A percentile compares a stretch with the other conserved stretches of the same genome.
These are phyloP conservation scores for Leishmania lainsoni DNA, from an alignment of 208 protist species.

Conservation along the genomic window DNA sequence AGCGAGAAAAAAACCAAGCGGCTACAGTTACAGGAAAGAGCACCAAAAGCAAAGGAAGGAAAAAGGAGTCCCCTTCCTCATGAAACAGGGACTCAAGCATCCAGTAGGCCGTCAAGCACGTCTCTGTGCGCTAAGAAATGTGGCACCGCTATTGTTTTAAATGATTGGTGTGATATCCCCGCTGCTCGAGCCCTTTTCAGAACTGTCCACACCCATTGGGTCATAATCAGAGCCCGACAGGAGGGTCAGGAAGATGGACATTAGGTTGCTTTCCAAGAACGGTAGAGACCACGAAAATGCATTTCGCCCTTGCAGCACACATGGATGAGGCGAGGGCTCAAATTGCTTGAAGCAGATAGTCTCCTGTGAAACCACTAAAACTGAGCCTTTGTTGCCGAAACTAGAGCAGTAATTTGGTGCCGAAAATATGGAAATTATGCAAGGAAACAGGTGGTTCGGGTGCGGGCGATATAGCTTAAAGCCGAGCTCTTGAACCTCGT, in stretches of 20 bases:
- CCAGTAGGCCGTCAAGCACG: background rate
- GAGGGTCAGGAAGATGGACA: slow-evolving; percentile 39
- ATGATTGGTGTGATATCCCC: background rate
- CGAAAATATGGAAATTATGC: slow-evolving; percentile 97
- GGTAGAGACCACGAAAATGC: slow-evolving; percentile 80
- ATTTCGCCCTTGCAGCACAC: slow-evolving; percentile 62
- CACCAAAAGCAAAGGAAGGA: background rate
- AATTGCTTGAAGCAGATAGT: slow-evolving; percentile 93
- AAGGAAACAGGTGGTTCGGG: slow-evolving; percentile 92
- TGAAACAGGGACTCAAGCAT: background rate
- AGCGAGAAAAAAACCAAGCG: background rate
- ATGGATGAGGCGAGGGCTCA: slow-evolving; percentile 75
- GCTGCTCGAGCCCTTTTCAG: slow-evolving; percentile 13
- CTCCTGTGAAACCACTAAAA: slow-evolving; percentile 79
- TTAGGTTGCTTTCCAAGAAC: slow-evolving; percentile 59
- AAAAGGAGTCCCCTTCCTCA: background rate
- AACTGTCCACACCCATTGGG: slow-evolving; percentile 13
- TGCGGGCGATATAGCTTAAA: slow-evolving; percentile 95
- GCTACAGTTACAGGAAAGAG: background rate
- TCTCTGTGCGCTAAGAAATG: background rate
- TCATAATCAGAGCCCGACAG: slow-evolving; percentile 24
- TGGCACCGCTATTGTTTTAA: background rate
- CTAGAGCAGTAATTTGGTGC: slow-evolving; percentile 98
- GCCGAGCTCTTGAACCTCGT: slow-evolving; percentile 94
- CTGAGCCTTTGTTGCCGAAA: slow-evolving; percentile 97